Evolutionary conservation across 306 rosid genomes (phyloP).

Genomic region (Fragaria ananassa): DNA sequence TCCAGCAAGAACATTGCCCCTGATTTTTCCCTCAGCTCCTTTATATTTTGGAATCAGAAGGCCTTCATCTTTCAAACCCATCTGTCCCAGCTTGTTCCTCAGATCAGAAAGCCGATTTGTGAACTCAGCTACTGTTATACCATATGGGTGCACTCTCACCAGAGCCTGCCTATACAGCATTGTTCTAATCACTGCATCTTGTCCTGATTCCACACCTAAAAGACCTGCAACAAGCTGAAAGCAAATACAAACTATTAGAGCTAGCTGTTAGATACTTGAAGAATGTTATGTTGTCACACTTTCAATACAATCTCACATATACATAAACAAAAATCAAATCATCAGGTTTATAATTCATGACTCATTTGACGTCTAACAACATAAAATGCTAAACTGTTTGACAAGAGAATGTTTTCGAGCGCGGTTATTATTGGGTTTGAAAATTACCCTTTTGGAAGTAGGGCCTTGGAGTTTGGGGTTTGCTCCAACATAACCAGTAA

Average conservation of each 20-base stretch:
- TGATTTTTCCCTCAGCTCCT: constrained; percentile 51
- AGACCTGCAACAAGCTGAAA: constrained; percentile 73
- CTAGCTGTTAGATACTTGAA: neutral
- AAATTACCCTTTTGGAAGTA: constrained; percentile 41
- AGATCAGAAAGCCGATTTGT: constrained; percentile 58
- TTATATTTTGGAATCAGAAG: constrained; percentile 28
- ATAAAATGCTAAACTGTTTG: neutral
- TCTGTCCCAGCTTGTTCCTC: constrained; percentile 47
- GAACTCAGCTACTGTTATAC: constrained; percentile 52
- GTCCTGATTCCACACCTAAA: constrained; percentile 68
- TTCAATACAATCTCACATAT: neutral
- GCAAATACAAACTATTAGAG: neutral
- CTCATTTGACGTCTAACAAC: neutral
- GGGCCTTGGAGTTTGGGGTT: constrained; percentile 42
- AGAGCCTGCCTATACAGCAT: constrained; percentile 35
- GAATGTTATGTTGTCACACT: neutral
- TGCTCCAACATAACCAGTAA: constrained; percentile 78
- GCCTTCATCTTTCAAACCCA: constrained; percentile 74
- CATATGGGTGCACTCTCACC: constrained; percentile 41
- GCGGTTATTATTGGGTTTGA: neutral
- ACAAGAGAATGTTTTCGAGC: neutral
- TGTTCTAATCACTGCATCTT: constrained; percentile 71
- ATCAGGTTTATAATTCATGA: no score
- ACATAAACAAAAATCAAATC: neutral
- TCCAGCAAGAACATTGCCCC: constrained; percentile 59